phyloP scores from a whole-genome alignment of 129 eudicot species.

The Artemisia annua region DNA sequence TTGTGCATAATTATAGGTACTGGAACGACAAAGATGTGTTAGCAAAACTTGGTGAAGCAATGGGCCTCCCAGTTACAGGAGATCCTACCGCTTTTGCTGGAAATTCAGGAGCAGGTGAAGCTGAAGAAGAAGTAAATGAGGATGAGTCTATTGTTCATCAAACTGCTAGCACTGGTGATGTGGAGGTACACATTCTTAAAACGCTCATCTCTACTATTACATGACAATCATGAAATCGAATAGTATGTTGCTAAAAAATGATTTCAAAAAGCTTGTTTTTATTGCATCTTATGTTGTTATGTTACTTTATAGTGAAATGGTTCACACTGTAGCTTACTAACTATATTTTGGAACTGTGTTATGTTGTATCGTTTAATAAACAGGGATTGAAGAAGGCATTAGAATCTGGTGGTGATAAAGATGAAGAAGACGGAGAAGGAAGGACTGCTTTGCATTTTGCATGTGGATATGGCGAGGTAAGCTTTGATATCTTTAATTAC shows the following conservation, averaged over 20 bases:
- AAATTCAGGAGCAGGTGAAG: conserved; percentile 50
- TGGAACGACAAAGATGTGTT: conserved; percentile 90
- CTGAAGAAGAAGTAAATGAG: conserved; percentile 66
- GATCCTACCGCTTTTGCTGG: conserved; percentile 64
- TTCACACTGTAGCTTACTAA: conserved; percentile 18
- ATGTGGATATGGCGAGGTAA: conserved; percentile 99
- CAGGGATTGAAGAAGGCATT: conserved; percentile 81
- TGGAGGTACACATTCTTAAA: conserved; percentile 50
- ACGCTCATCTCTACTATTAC: not conserved
- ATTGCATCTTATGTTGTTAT: too few species aligned
- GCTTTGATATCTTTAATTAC: not conserved
- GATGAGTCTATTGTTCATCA: conserved; percentile 92
- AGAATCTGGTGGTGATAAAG: conserved; percentile 81
- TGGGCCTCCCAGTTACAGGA: conserved; percentile 82
- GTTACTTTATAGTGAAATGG: not conserved
- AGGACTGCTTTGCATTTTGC: conserved; percentile 97
- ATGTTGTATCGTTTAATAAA: conserved; percentile 19
- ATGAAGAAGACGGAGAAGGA: conserved; percentile 97
- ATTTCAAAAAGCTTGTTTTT: too few species aligned
- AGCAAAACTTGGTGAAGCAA: conserved; percentile 88
- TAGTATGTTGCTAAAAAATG: too few species aligned
- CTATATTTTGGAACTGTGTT: too few species aligned
- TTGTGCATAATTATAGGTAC: conserved; percentile 32
- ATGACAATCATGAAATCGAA: too few species aligned
- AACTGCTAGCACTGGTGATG: conserved; percentile 88